phyloP scores from a whole-genome alignment of 192 early-diverging fungal genomes.

The Coemansia erecta region DNA sequence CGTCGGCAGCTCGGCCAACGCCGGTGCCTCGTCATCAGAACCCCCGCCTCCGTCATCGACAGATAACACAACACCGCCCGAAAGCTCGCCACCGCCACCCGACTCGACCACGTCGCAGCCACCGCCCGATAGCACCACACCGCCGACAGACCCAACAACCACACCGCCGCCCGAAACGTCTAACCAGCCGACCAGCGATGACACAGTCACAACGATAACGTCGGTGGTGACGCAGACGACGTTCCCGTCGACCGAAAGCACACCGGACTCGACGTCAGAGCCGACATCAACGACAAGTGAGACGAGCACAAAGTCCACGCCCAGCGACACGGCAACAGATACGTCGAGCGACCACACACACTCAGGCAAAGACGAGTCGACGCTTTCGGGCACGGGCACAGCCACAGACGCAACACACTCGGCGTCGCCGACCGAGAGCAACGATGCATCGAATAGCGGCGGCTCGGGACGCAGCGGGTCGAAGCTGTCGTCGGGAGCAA shows the following conservation, averaged over 20 bases:
- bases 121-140: neutral
- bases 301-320: too few species aligned
- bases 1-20: neutral
- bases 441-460: neutral
- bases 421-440: neutral
- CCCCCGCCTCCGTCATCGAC: neutral
- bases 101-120: neutral
- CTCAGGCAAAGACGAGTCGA: too few species aligned
- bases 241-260: neutral
- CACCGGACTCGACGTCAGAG: neutral
- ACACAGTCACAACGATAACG: constrained; percentile 4
- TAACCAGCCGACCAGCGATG: neutral
- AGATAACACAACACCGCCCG: too few species aligned
- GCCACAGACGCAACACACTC: neutral
- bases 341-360: too few species aligned
- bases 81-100: neutral
- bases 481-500: constrained; percentile 27
- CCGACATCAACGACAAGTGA: too few species aligned
- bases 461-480: neutral
- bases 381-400: too few species aligned
- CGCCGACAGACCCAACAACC: neutral
- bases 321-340: too few species aligned
- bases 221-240: neutral
- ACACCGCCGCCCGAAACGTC: neutral
- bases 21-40: neutral